Evolutionary conservation across 75 land plant genomes (phyloP).

Genomic region (Pinus taeda): DNA sequence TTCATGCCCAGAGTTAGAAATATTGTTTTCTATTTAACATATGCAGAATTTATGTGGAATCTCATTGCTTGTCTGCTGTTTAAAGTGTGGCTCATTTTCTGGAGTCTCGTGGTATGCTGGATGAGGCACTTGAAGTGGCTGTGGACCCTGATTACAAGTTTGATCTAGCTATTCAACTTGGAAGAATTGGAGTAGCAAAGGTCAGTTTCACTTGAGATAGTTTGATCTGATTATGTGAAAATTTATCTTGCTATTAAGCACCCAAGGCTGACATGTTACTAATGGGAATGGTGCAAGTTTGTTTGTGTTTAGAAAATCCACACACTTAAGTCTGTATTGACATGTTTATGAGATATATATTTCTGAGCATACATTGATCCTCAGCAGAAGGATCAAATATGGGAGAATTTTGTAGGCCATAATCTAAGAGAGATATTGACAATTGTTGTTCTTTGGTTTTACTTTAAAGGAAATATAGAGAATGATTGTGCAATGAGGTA

Average conservation of each 20-base stretch:
- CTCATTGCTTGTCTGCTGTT: constrained; percentile 5
- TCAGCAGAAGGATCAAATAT: background rate
- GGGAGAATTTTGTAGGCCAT: background rate
- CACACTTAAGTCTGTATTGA: background rate
- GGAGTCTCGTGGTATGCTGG: constrained; percentile 95
- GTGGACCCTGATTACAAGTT: constrained; percentile 96
- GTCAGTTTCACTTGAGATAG: constrained; percentile 22
- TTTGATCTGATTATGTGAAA: background rate
- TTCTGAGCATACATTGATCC: background rate
- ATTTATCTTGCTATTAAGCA: background rate
- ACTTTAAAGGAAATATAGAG: background rate
- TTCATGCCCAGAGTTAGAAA: background rate
- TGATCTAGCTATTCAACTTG: constrained; percentile 96
- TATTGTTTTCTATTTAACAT: background rate
- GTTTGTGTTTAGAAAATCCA: background rate
- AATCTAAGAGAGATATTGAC: background rate
- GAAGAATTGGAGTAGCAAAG: constrained; percentile 89
- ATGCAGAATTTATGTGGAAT: constrained; percentile 4
- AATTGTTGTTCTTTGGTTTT: background rate
- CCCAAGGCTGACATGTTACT: background rate
- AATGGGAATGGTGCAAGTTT: background rate
- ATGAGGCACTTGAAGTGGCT: constrained; percentile 91
- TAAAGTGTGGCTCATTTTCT: constrained; percentile 91
- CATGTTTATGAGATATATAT: background rate
- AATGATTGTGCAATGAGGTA: background rate